A percentile compares a stretch with the other conserved stretches of the same genome.
These are phyloP conservation scores for Casaregolazyma lundiana DNA, from an alignment of 1,139 yeast species.

Conservation along the genomic window DNA sequence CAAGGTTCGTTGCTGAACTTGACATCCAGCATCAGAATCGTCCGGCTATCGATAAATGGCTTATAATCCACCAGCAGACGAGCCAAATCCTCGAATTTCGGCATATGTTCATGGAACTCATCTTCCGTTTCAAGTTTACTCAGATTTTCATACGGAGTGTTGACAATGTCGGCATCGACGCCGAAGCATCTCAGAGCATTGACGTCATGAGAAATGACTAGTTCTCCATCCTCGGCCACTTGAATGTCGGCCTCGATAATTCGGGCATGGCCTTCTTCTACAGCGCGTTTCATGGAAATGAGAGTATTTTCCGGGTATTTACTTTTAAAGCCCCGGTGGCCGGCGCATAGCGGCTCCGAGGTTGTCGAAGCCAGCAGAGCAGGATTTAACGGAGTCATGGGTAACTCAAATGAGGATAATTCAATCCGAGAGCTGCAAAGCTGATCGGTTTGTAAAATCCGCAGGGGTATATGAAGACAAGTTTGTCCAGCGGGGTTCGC, in stretches of 20 bases:
- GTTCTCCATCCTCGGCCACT: slow-evolving; percentile 63
- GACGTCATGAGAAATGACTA: slow-evolving; percentile 74
- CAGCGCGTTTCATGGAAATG: slow-evolving; percentile 66
- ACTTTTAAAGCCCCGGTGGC: slow-evolving; percentile 28
- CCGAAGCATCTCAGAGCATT: slow-evolving; percentile 60
- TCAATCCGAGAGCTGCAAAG: neutral
- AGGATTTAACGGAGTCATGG: neutral
- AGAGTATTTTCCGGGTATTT: slow-evolving; percentile 76
- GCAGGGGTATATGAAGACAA: neutral
- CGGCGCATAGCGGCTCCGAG: slow-evolving; percentile 22
- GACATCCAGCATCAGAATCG: slow-evolving; percentile 72
- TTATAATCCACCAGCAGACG: slow-evolving; percentile 50
- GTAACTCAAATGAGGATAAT: too few relatives aligned
- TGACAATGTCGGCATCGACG: slow-evolving; percentile 34
- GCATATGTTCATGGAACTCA: slow-evolving; percentile 52
- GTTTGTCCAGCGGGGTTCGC: neutral
- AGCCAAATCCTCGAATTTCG: slow-evolving; percentile 57
- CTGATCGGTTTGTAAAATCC: neutral
- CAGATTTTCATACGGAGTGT: slow-evolving; percentile 40
- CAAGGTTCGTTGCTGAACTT: slow-evolving; percentile 64
- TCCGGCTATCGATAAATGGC: slow-evolving; percentile 23
- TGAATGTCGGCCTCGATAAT: slow-evolving; percentile 84
- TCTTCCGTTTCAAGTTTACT: slow-evolving; percentile 50
- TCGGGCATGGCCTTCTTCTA: slow-evolving; percentile 56
- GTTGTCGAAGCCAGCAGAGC: slow-evolving; percentile 4